Base-by-base conservation (phyloP, 2,329 filamentous ascomycete genomes). In the Trichoderma sp. region DNA sequence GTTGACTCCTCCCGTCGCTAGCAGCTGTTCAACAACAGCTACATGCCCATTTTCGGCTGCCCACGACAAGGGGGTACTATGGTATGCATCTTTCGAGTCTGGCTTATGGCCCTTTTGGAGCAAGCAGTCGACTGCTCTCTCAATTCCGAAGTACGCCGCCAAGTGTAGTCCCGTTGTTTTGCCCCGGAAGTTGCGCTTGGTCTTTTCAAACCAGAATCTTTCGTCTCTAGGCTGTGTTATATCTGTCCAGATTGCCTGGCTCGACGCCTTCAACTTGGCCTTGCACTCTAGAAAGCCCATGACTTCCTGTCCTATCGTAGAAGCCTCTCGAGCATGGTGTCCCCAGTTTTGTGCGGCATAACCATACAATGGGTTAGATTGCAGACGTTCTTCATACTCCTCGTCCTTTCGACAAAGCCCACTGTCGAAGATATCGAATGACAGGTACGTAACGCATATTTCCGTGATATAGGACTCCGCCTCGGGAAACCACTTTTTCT, bases 371-470 rank as follows among this genome's bases (percentile, higher is more conserved):
- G 22, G 29, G 25, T 54, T 7, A 15, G 39, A 25, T 5, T 22
- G 5, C 10, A 63, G 3, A 13, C 45, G 59, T 29, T 37, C n/a
- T 34, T 35, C 10, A 12, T 17, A 27, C 4, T 17, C 17, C 4
- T 15, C 32, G 9, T 52, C 27, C 22, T 39, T 48, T 22, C 5
- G 27, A 7, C 32, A 52, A 34, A 35, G 2, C n/a, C 45, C 59
- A 32, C 19, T 52, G 17, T 67, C 42, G 59, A 81, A 78, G 0
- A n/a, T 35, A 27, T 72, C 63, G 32, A 78, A 78, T 15, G 74
- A 78, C 4, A 82, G 72, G 57, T 82, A 82, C 0, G 75, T 76
- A 6, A 78, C 25, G 68, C 79, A 83, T 4, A 67, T 72, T 9
- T 35, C 61, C 2, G 74, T 61, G 9, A 83, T 75, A 2, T 75